phyloP scores from a whole-genome alignment of 2,329 filamentous ascomycete genomes.

The Epicoccum nigrum region DNA sequence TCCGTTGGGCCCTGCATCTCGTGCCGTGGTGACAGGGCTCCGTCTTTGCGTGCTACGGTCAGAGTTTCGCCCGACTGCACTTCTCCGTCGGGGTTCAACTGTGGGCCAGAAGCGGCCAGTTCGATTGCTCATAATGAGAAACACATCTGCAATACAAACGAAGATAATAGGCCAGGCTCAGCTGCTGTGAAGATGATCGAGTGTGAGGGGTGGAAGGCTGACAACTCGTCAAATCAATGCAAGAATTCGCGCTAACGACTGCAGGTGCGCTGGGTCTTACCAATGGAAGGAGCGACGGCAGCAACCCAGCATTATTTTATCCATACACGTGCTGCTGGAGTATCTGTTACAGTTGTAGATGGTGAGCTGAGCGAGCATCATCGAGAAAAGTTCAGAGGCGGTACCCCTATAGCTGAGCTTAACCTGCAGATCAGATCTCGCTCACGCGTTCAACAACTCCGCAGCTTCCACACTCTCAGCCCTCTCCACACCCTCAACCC shows the following conservation, averaged over 20 bases:
- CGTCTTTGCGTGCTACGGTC: conserved; percentile 1
- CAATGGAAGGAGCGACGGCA: not conserved
- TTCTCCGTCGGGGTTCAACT: not conserved
- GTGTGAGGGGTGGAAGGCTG: not conserved
- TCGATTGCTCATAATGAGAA: not conserved
- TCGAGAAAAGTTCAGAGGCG: too few relatives aligned
- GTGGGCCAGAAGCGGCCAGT: not conserved
- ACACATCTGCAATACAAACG: not conserved
- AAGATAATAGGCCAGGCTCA: not conserved
- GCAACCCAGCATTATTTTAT: too few relatives aligned
- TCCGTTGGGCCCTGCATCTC: not conserved
- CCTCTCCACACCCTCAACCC: conserved; percentile 29
- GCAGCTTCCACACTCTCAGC: conserved; percentile 23
- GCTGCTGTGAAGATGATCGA: not conserved
- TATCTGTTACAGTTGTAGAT: too few relatives aligned
- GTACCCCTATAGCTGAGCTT: too few relatives aligned
- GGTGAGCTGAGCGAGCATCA: too few relatives aligned
- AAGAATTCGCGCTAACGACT: too few relatives aligned
- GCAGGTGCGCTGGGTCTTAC: not conserved
- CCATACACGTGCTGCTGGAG: too few relatives aligned
- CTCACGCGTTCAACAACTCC: conserved; percentile 11
- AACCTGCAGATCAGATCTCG: not conserved
- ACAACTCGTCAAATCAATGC: too few relatives aligned
- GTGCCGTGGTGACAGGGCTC: not conserved
- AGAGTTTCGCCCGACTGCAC: not conserved